These are phyloP conservation scores for Aspergillus incahuasiensis DNA, from an alignment of 495 filamentous ascomycete genomes.

Conservation along the genomic window DNA sequence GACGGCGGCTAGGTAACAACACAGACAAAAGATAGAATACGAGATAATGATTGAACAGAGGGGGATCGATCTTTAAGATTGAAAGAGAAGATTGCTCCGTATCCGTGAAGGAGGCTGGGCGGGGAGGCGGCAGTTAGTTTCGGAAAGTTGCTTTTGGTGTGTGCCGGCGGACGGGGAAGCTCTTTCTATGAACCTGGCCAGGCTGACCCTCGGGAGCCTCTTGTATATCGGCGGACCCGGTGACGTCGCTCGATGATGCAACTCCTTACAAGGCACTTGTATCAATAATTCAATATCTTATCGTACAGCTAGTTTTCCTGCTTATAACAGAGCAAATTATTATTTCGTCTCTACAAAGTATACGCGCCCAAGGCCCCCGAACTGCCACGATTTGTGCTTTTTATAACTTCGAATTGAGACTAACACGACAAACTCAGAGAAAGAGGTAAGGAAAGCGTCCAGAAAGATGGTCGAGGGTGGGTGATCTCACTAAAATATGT, in stretches of 20 bases:
- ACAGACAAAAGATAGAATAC: slow-evolving; percentile 7
- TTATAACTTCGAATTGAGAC: slow-evolving; percentile 24
- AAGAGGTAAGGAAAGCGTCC: slow-evolving; percentile 20
- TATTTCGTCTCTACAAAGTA: neutral
- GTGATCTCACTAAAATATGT: slow-evolving; percentile 27
- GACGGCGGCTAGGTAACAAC: neutral
- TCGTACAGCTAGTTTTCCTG: neutral
- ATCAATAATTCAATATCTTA: neutral
- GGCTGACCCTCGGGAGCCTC: neutral
- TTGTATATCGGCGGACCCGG: neutral
- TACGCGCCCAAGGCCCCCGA: neutral
- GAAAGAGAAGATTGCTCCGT: neutral
- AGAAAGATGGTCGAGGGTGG: slow-evolving; percentile 28
- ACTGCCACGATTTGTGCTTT: slow-evolving; percentile 4
- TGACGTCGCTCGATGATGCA: slow-evolving; percentile 5
- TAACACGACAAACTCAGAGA: slow-evolving; percentile 20
- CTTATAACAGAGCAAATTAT: neutral
- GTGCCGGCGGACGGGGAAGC: slow-evolving; percentile 14
- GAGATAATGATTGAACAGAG: slow-evolving; percentile 8
- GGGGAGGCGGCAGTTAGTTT: slow-evolving; percentile 7
- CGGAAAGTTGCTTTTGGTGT: slow-evolving; percentile 9
- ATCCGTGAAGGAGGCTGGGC: slow-evolving; percentile 12
- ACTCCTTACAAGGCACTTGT: neutral
- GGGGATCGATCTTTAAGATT: neutral
- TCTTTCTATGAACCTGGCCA: slow-evolving; percentile 1